These are phyloP conservation scores for Candida palmyrensis DNA, from an alignment of 805 yeast genomes.

Conservation along the genomic window DNA sequence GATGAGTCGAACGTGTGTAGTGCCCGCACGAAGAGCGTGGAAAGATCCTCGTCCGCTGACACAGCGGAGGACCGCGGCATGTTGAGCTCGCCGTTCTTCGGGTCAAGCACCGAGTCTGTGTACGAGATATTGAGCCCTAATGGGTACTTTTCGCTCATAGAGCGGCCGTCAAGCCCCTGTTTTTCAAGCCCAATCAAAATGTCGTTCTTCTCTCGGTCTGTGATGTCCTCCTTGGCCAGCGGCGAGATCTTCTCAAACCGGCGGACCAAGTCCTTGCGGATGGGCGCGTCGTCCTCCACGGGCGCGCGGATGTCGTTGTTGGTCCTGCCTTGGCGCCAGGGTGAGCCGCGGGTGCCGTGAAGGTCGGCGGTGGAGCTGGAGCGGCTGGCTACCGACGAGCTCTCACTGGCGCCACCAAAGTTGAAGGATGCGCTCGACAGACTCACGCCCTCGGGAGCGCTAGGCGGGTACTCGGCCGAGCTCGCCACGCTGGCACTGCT, in stretches of 20 bases:
- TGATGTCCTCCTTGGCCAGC: constrained; percentile 5
- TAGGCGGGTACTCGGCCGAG: constrained; percentile 5
- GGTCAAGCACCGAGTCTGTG: constrained; percentile 13
- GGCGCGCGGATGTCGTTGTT: not conserved
- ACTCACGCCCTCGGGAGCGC: not conserved
- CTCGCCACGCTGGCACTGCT: constrained; percentile 19
- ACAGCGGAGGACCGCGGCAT: not conserved
- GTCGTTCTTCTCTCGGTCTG: constrained; percentile 15
- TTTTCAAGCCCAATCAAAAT: constrained; percentile 10
- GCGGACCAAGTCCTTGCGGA: constrained; percentile 22
- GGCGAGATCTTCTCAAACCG: constrained; percentile 12
- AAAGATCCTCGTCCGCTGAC: constrained; percentile 35
- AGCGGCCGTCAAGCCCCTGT: constrained; percentile 6
- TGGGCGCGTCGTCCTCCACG: constrained; percentile 17
- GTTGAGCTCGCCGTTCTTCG: constrained; percentile 7
- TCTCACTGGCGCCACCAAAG: not conserved
- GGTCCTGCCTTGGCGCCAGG: constrained; percentile 9
- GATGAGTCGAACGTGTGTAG: constrained; percentile 55
- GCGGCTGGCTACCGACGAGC: constrained; percentile 2
- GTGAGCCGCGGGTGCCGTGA: constrained; percentile 15
- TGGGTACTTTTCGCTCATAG: constrained; percentile 10
- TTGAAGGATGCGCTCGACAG: constrained; percentile 3
- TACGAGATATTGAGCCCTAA: constrained; percentile 20
- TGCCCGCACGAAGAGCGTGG: constrained; percentile 52
- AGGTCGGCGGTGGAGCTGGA: constrained; percentile 7